Evolutionary conservation across 164 flowering plant species (phyloP).

Genomic region (Macadamia tetraphylla): DNA sequence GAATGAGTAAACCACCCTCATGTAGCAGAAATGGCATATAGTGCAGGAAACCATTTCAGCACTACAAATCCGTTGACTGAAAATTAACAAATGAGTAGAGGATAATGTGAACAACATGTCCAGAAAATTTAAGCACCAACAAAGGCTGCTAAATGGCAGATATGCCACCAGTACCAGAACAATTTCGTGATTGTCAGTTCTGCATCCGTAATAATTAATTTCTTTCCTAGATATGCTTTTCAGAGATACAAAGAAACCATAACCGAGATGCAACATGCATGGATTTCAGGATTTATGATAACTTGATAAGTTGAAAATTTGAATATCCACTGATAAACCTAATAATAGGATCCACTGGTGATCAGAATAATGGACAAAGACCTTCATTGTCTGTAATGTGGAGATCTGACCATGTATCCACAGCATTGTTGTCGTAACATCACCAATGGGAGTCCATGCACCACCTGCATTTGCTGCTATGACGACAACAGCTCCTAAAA

Average conservation of each 20-base stretch:
- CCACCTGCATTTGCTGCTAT: slow-evolving; percentile 99
- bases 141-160: too few species aligned
- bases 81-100: too few species aligned
- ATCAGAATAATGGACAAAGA: slow-evolving; percentile 15
- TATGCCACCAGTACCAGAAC: too few species aligned
- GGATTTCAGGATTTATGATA: not conserved
- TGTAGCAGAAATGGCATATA: too few species aligned
- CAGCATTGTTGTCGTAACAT: slow-evolving; percentile 95
- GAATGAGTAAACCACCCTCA: too few species aligned
- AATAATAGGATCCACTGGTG: not conserved
- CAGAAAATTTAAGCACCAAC: too few species aligned
- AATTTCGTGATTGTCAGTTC: too few species aligned
- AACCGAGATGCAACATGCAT: not conserved
- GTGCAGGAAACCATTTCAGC: too few species aligned
- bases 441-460: slow-evolving; percentile 99
- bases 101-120: too few species aligned
- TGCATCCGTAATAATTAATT: not conserved
- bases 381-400: slow-evolving; percentile 86
- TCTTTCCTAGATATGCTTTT: not conserved
- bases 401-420: slow-evolving; percentile 99
- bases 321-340: not conserved
- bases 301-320: not conserved
- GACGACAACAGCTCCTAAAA: slow-evolving; percentile 93
- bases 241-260: not conserved
- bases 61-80: too few species aligned